Evolutionary conservation across 768 basidiomycete species (phyloP), one percentile per base, ranked within the genome.

Genomic region (Hericium alpestre): DNA sequence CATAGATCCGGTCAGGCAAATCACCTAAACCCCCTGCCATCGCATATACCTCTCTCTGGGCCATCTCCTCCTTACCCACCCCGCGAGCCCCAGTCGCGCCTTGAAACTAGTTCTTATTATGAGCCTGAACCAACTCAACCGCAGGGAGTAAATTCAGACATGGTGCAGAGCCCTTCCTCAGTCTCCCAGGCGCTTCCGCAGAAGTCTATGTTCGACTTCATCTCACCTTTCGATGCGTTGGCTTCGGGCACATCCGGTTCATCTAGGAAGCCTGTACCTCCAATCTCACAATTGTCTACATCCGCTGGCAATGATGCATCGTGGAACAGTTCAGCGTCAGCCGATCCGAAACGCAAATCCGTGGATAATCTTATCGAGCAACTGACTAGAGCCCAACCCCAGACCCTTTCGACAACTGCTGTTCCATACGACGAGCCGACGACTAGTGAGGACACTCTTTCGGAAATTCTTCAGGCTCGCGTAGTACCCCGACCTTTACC

Each of bases 141-240:
- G 10, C 67, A 63, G 23, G 66, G 64, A n/a, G 46, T 46, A 1
- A 23, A 61, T 38, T 49, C 60, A 53, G 56, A 65, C 23, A 38
- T 38, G 41, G 51, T 59, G 32, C 66, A 64, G 40, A 52, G 56
- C 23, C 40, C 57, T 23, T 53, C 39, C 11, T 18, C 56, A 48
- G 50, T 25, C 18, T 77, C 76, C 52, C 79, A 75, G 57, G 73
- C 79, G 3, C 81, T 0, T 80, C 87, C 32, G 84, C 86, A 43
- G 79, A 84, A 86, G 69, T 86, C 87, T 51, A 82, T 90, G 79
- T 93, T 93, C 63, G 88, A 91, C 40, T 92, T 88, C 59, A 77
- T 86, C 52, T 90, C 88, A 51, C 84, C 90, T 2, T 91, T 92
- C 63, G 90, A 93, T 63, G 89, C 87, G 23, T 77, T 92, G 49